Conservation (phyloP, 495 filamentous ascomycete genomes). For the Penicillium paradoxum region DNA sequence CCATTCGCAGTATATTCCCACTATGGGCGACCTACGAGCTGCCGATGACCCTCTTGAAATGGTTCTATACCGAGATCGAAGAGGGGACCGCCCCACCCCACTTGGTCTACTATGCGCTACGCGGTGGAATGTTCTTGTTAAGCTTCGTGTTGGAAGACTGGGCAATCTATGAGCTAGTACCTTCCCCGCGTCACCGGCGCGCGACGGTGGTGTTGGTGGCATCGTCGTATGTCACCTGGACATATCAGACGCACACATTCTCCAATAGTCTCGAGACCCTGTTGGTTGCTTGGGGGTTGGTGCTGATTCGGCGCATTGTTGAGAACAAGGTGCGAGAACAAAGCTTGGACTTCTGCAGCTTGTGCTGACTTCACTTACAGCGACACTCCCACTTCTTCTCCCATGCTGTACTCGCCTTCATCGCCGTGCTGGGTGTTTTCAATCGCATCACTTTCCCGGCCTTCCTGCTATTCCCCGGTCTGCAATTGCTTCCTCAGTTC, state of each 20-base stretch:
- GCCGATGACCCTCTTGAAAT: conserved; percentile 84
- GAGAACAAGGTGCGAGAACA: conserved; percentile 58
- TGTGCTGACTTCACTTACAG: conserved; percentile 32
- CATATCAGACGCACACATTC: conserved; percentile 97
- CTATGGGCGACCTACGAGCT: conserved; percentile 91
- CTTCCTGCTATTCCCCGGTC: conserved; percentile 73
- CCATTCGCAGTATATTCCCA: conserved; percentile 92
- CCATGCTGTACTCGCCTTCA: conserved; percentile 68
- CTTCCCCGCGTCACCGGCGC: conserved; percentile 64
- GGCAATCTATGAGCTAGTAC: conserved; percentile 87
- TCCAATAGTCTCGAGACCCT: conserved; percentile 96
- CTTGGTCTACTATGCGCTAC: conserved; percentile 81
- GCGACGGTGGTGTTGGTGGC: conserved; percentile 75
- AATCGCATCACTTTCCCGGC: conserved; percentile 97
- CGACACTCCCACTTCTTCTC: conserved; percentile 70
- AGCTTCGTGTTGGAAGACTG: conserved; percentile 97
- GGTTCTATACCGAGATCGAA: conserved; percentile 68
- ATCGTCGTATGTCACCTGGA: conserved; percentile 98
- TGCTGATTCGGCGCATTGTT: conserved; percentile 79
- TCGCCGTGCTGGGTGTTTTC: conserved; percentile 81
- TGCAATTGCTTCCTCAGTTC: conserved; percentile 82
- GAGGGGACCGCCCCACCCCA: conserved; percentile 54
- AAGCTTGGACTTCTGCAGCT: neutral
- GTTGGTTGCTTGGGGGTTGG: conserved; percentile 83
- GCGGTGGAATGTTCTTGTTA: conserved; percentile 82